Conservation (phyloP, 2,329 filamentous ascomycete species). For the Exophiala oligosperma region DNA sequence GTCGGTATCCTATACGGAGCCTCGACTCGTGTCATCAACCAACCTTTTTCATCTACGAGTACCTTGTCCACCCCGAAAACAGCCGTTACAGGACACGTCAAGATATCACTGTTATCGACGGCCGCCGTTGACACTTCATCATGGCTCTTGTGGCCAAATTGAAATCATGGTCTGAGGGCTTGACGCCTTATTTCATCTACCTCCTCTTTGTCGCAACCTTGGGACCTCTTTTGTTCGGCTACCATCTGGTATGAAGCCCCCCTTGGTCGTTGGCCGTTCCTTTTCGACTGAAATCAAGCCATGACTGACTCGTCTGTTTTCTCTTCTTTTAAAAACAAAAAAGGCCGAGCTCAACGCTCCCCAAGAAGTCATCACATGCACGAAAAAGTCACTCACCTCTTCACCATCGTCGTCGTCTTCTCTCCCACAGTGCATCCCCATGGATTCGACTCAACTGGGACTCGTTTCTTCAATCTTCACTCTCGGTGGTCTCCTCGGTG, state of each 20-base stretch:
- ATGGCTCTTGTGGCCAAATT: conserved; percentile 22
- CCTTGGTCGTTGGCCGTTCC: neutral
- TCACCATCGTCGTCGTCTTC: conserved; percentile 64
- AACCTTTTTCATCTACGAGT: too few species aligned
- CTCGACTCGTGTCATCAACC: too few species aligned
- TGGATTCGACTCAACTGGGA: conserved; percentile 79
- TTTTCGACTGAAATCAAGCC: neutral
- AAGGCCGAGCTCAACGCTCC: conserved; percentile 94
- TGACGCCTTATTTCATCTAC: conserved; percentile 68
- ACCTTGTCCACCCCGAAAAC: too few species aligned
- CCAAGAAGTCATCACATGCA: conserved; percentile 89
- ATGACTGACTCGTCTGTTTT: neutral
- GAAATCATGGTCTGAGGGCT: conserved; percentile 19
- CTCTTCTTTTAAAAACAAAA: neutral
- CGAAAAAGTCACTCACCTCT: conserved; percentile 54
- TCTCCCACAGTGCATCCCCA: conserved; percentile 84
- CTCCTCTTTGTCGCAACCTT: conserved; percentile 75
- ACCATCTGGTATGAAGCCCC: conserved; percentile 70
- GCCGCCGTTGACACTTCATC: neutral
- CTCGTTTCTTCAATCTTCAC: conserved; percentile 93
- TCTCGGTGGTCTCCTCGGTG: conserved; percentile 80
- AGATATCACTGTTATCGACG: neutral
- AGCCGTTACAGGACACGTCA: too few species aligned
- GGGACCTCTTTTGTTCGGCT: conserved; percentile 91
- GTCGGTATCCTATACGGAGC: neutral